Conservation (phyloP, 306 rosid genomes). For the Pyrus communis region DNA sequence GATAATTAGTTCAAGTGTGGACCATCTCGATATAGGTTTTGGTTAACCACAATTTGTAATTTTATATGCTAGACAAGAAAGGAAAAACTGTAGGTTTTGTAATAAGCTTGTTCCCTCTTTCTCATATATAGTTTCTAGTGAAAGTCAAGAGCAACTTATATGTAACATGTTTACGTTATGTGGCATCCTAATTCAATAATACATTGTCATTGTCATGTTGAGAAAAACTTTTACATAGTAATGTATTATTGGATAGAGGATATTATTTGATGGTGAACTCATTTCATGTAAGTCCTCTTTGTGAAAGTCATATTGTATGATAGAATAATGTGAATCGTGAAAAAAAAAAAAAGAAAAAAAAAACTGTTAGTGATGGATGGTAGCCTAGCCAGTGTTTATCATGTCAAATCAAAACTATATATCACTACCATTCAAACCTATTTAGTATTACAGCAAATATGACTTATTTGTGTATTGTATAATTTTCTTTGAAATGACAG, state of each 20-base stretch:
- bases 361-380: background rate
- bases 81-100: background rate
- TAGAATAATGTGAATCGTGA: too few relatives aligned
- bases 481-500: background rate
- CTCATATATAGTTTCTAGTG: background rate
- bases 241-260: too few relatives aligned
- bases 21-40: conserved; percentile 10
- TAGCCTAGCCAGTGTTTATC: background rate
- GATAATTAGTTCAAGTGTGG: conserved; percentile 22
- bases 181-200: too few relatives aligned
- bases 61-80: background rate
- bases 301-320: too few relatives aligned
- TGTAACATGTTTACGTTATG: too few relatives aligned
- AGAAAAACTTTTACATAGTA: too few relatives aligned
- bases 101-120: background rate
- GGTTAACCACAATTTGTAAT: background rate
- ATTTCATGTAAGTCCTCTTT: too few relatives aligned
- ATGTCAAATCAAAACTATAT: background rate
- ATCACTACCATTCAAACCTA: background rate
- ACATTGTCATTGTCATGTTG: too few relatives aligned
- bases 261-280: too few relatives aligned
- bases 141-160: too few relatives aligned
- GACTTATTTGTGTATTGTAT: background rate
- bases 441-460: background rate
- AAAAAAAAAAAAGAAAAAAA: too few relatives aligned